A percentile compares a stretch with the other conserved stretches of the same genome.
These are phyloP conservation scores for Lentinula edodes DNA, from an alignment of 768 basidiomycete species.

Conservation along the genomic window DNA sequence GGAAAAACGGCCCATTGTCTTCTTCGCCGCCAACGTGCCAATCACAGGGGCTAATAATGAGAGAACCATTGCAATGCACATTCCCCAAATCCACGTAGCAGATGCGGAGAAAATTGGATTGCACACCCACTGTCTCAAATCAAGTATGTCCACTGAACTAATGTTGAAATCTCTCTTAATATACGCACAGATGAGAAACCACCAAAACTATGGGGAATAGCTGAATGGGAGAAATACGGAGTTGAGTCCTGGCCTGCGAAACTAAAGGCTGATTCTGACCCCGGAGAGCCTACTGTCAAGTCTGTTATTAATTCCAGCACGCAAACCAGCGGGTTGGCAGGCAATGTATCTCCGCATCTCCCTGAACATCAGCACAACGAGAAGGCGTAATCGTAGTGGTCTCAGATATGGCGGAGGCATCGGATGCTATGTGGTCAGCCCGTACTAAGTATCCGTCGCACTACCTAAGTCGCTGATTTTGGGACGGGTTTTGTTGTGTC, in stretches of 20 bases:
- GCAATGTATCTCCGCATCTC: too few species aligned
- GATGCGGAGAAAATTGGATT: not conserved
- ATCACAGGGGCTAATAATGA: not conserved
- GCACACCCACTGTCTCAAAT: not conserved
- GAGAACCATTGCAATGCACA: not conserved
- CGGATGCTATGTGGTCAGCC: too few species aligned
- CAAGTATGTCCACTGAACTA: not conserved
- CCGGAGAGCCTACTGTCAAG: not conserved
- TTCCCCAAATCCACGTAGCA: not conserved
- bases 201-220: not conserved
- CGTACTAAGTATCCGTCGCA: too few species aligned
- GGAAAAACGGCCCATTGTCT: not conserved
- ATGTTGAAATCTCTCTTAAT: not conserved
- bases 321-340: too few species aligned
- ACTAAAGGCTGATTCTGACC: not conserved
- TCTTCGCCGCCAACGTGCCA: not conserved
- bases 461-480: too few species aligned
- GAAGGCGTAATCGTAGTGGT: too few species aligned
- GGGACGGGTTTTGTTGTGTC: too few species aligned
- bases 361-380: too few species aligned
- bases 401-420: too few species aligned
- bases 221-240: not conserved
- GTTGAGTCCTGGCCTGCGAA: not conserved
- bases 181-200: not conserved
- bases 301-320: not conserved